A percentile compares a stretch with the other conserved stretches of the same genome.
Conservation (phyloP, 2,329 filamentous ascomycete genomes). For the Orbilia ellipsospora region DNA sequence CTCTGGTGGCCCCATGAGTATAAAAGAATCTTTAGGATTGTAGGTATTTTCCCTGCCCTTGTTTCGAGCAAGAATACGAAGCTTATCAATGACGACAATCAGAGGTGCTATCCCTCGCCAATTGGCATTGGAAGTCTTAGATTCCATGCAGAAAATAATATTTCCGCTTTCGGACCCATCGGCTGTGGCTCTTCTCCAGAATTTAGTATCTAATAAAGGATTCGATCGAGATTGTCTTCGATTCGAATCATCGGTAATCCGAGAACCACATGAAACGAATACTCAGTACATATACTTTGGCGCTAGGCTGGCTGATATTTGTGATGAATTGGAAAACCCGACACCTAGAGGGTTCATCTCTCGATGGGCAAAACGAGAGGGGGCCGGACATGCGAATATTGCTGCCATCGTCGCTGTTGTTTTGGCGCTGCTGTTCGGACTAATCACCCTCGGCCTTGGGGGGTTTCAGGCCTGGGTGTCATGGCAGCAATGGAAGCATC, state of each 20-base stretch:
- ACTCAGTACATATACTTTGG: slow-evolving; percentile 46
- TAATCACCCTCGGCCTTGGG: slow-evolving; percentile 32
- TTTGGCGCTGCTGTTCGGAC: slow-evolving; percentile 39
- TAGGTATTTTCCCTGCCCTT: slow-evolving; percentile 16
- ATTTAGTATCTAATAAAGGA: slow-evolving; percentile 15
- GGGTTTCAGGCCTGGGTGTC: slow-evolving; percentile 44
- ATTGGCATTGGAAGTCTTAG: slow-evolving; percentile 59
- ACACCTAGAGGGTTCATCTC: slow-evolving; percentile 47
- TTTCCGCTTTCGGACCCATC: slow-evolving; percentile 57
- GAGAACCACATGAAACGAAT: slow-evolving; percentile 38
- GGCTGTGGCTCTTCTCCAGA: slow-evolving; percentile 29
- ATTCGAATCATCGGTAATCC: slow-evolving; percentile 38
- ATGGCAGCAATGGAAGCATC: slow-evolving; percentile 46
- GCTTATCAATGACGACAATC: no score
- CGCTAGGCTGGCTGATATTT: slow-evolving; percentile 43
- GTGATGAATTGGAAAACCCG: slow-evolving; percentile 47
- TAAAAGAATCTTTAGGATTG: slow-evolving; percentile 31
- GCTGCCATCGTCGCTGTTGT: slow-evolving; percentile 24
- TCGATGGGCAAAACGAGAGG: slow-evolving; percentile 43
- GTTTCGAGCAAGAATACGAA: not conserved
- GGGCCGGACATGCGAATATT: slow-evolving; percentile 41
- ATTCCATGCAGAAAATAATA: slow-evolving; percentile 58
- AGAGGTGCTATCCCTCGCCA: slow-evolving; percentile 57
- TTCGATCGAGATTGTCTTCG: slow-evolving; percentile 45
- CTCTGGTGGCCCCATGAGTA: slow-evolving; percentile 16